These are phyloP conservation scores for Wickerhamomyces tratensis DNA, from an alignment of 805 yeast genomes.

Conservation along the genomic window DNA sequence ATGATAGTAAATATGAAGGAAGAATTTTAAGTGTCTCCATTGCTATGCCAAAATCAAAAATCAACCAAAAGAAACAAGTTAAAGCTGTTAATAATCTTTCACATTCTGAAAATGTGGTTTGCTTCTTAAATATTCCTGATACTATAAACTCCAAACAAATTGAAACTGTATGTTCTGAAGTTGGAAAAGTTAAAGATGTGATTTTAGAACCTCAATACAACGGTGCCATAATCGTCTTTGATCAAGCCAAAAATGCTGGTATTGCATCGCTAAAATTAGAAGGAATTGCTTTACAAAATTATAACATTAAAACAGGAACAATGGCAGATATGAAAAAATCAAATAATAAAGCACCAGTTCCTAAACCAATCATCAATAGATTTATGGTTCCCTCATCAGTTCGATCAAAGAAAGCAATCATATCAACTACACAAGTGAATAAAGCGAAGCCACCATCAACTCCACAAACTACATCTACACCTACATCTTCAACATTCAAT, in stretches of 20 bases:
- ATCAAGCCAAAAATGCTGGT: conserved; percentile 36
- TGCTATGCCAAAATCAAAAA: conserved; percentile 31
- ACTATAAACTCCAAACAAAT: conserved; percentile 29
- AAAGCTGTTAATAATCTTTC: conserved; percentile 10
- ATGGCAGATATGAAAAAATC: conserved; percentile 19
- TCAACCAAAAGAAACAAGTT: conserved; percentile 20
- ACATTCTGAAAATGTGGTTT: conserved; percentile 13
- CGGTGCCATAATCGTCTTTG: conserved; percentile 43
- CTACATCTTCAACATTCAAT: too few species aligned
- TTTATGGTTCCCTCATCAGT: conserved; percentile 6
- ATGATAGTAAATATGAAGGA: conserved; percentile 33
- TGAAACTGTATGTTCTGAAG: conserved; percentile 17
- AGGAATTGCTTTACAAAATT: conserved; percentile 28
- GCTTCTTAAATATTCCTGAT: conserved; percentile 22
- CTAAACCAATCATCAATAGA: neutral
- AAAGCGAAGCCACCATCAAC: neutral
- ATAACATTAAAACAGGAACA: conserved; percentile 22
- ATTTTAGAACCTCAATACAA: conserved; percentile 34
- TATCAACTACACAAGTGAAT: neutral
- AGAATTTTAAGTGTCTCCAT: conserved; percentile 38
- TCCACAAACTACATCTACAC: neutral
- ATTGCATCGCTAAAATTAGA: conserved; percentile 34
- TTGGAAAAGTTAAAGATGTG: conserved; percentile 31
- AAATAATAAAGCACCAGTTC: neutral
- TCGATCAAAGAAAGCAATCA: conserved; percentile 1